A percentile compares a stretch with the other conserved stretches of the same genome.
Conservation (phyloP, 2,329 filamentous ascomycete genomes). For the Penicillium hesseltinei region DNA sequence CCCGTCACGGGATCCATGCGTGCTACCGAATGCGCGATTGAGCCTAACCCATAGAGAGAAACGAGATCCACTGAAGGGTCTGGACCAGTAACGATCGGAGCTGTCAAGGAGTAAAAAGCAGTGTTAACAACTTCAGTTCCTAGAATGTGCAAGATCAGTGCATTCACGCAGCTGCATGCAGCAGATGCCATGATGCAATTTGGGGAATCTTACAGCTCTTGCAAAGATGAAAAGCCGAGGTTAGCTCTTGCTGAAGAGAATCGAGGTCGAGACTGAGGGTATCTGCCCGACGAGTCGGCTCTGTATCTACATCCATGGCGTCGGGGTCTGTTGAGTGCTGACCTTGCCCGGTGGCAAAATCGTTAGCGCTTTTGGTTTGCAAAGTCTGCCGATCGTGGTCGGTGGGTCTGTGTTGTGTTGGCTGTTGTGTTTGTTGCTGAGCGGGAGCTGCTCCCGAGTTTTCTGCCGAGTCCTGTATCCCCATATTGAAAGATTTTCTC, state of each 20-base stretch:
- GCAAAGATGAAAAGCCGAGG: constrained; percentile 49
- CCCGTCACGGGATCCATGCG: constrained; percentile 60
- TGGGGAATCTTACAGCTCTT: constrained; percentile 51
- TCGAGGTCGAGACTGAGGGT: constrained; percentile 38
- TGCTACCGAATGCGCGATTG: constrained; percentile 58
- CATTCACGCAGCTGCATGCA: constrained; percentile 29
- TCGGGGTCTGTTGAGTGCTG: constrained; percentile 25
- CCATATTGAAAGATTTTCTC: constrained; percentile 32
- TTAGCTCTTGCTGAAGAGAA: constrained; percentile 47
- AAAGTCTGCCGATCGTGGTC: constrained; percentile 36
- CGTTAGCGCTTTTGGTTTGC: constrained; percentile 16
- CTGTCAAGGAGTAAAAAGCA: constrained; percentile 36
- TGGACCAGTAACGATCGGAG: constrained; percentile 52
- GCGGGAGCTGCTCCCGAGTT: constrained; percentile 16
- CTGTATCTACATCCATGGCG: constrained; percentile 43
- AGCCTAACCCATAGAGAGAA: constrained; percentile 56
- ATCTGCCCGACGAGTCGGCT: constrained; percentile 20
- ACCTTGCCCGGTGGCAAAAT: constrained; percentile 23
- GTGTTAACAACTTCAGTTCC: constrained; percentile 45
- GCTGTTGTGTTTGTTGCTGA: constrained; percentile 17
- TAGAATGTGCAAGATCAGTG: constrained; percentile 26
- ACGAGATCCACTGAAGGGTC: constrained; percentile 60
- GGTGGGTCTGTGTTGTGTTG: constrained; percentile 32
- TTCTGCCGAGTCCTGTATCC: constrained; percentile 22
- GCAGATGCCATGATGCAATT: constrained; percentile 40